Evolutionary conservation across 495 filamentous ascomycete species (phyloP), one percentile per base, ranked within the genome.

Genomic region (Beverwykella pulmonaria): DNA sequence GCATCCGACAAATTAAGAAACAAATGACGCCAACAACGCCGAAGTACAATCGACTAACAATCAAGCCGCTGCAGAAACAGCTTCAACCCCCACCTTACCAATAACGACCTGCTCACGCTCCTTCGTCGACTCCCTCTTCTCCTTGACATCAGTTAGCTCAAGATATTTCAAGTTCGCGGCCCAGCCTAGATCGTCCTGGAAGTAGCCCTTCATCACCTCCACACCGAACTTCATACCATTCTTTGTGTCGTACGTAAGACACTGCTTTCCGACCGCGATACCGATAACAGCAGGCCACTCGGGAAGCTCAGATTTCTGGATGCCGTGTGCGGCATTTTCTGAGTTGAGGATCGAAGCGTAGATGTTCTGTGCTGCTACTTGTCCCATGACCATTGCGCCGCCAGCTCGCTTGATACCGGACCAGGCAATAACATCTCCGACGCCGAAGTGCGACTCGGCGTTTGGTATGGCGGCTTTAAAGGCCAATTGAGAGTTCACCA

Each of bases 351-450:
- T 86, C 20, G 78, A 78, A 70, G 85, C 82, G 66, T 87, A 81
- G 53, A 89, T 80, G 67, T 91, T 90, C 25, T 76, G 65, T 0
- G 81, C 88, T 1, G 84, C 84, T 59, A 79, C 79, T 34, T 83
- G 80, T 15, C 87, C 88, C 82, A 86, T 84, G 58, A 87, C 81
- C 81, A 91, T 85, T 14, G 88, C 88, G 4, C 75, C 82, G 29
- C 88, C 88, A 71, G 86, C 89, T 29, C 88, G 83, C 77, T 88
- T 90, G 75, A 90, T 90, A 22, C 87, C 88, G 0, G 83, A 80
- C 88, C 87, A 89, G 66, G 77, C 73, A 36, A 79, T 81, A 65
- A 87, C 50, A 69, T 84, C 76, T 54, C 82, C 79, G 30, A 81
- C 75, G n/a, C 85, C 87, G 64, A 84, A 88, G 73, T 90, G 88